Conservation (phyloP, 2,329 filamentous ascomycete species). For the Pyrenochaeta sp. region DNA sequence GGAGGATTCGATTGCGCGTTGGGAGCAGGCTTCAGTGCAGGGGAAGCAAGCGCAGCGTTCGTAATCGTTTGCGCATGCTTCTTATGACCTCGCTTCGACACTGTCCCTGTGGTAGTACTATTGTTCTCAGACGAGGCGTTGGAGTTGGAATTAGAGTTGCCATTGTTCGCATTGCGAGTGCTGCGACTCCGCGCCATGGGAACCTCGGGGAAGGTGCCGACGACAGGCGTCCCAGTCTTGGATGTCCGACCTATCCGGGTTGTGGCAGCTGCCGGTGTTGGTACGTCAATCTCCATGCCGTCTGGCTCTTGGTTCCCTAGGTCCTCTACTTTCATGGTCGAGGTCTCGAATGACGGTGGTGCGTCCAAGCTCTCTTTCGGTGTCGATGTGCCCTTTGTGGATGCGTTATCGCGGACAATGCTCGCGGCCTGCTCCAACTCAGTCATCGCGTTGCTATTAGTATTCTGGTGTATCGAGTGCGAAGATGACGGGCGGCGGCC, state of each 20-base stretch:
- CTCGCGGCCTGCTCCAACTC: slow-evolving; percentile 46
- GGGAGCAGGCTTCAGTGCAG: slow-evolving; percentile 34
- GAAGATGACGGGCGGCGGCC: slow-evolving; percentile 48
- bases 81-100: slow-evolving; percentile 50
- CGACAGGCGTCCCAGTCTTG: slow-evolving; percentile 59
- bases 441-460: slow-evolving; percentile 39
- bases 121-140: slow-evolving; percentile 53
- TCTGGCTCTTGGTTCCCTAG: slow-evolving; percentile 56
- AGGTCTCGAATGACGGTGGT: slow-evolving; percentile 57
- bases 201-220: slow-evolving; percentile 53
- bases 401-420: slow-evolving; percentile 33
- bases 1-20: slow-evolving; percentile 40
- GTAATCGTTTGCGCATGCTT: slow-evolving; percentile 36
- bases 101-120: slow-evolving; percentile 41
- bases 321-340: slow-evolving; percentile 60
- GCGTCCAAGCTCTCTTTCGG: slow-evolving; percentile 41
- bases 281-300: slow-evolving; percentile 44
- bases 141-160: slow-evolving; percentile 44
- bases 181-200: slow-evolving; percentile 55
- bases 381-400: slow-evolving; percentile 35
- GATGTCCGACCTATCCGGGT: slow-evolving; percentile 53
- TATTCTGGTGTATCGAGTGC: slow-evolving; percentile 42
- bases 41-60: slow-evolving; percentile 35
- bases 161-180: slow-evolving; percentile 51
- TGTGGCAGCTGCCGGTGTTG: slow-evolving; percentile 37